phyloP scores from a whole-genome alignment of 768 basidiomycete genomes.

The Hemileccinum rubropunctum region DNA sequence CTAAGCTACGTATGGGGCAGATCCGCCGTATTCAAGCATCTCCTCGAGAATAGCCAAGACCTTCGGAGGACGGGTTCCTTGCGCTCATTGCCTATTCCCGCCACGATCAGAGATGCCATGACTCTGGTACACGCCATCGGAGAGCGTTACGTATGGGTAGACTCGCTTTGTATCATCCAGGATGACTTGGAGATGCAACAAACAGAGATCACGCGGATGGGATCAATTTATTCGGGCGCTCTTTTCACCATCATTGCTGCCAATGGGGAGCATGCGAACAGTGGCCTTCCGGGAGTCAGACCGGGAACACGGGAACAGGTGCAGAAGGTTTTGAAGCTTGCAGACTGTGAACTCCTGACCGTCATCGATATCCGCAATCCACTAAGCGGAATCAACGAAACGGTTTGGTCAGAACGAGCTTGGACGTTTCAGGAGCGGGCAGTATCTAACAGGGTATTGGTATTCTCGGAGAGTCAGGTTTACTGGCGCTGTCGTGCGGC shows the following conservation, averaged over 20 bases:
- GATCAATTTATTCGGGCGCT: slow-evolving; percentile 15
- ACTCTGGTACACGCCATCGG: slow-evolving; percentile 18
- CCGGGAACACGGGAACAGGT: slow-evolving; percentile 1
- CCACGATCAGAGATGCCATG: slow-evolving; percentile 25
- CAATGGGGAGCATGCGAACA: slow-evolving; percentile 5
- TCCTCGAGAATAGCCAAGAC: slow-evolving; percentile 1
- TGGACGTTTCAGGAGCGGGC: slow-evolving; percentile 23
- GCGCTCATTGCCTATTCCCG: slow-evolving; percentile 9
- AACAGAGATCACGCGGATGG: slow-evolving; percentile 21
- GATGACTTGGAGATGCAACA: slow-evolving; percentile 14
- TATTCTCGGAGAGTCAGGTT: slow-evolving; percentile 18
- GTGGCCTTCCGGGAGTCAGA: slow-evolving; percentile 10
- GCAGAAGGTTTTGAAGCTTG: slow-evolving; percentile 11
- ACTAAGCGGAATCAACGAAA: background rate
- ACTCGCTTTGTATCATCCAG: slow-evolving; percentile 24
- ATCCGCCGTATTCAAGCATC: slow-evolving; percentile 9
- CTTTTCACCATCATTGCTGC: slow-evolving; percentile 22
- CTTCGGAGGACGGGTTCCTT: slow-evolving; percentile 6
- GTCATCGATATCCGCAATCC: slow-evolving; percentile 4
- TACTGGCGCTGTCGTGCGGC: slow-evolving; percentile 16
- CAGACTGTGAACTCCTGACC: slow-evolving; percentile 10
- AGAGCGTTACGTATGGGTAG: slow-evolving; percentile 27
- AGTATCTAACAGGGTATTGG: slow-evolving; percentile 12
- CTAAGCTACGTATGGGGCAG: slow-evolving; percentile 25
- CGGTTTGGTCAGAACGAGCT: slow-evolving; percentile 11